Conservation (phyloP, 2,329 filamentous ascomycete species). For the Ophioceras dolichostomum region DNA sequence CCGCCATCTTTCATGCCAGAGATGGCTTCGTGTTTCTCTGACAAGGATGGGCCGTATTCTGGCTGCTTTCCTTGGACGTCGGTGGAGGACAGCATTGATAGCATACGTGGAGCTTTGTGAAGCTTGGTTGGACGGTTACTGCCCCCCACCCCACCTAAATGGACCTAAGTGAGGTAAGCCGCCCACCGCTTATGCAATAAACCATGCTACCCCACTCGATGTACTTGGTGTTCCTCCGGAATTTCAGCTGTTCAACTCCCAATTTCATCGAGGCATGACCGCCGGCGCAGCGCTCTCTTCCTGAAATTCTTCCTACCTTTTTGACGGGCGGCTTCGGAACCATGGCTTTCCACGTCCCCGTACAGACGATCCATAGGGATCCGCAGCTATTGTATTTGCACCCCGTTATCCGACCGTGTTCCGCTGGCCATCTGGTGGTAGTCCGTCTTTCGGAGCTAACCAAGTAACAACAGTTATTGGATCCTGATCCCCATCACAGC, state of each 20-base stretch:
- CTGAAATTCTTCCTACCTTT: too few relatives aligned
- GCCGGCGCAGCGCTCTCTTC: too few relatives aligned
- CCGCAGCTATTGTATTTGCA: constrained; percentile 81
- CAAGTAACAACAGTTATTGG: constrained; percentile 66
- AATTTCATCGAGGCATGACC: too few relatives aligned
- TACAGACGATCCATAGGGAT: constrained; percentile 97
- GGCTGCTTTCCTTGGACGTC: too few relatives aligned
- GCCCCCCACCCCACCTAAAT: too few relatives aligned
- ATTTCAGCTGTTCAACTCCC: too few relatives aligned
- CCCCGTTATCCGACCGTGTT: neutral
- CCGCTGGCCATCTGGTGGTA: neutral
- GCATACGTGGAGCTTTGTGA: neutral
- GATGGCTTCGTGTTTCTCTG: too few relatives aligned
- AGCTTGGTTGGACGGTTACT: neutral
- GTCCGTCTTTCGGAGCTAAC: neutral
- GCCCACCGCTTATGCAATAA: too few relatives aligned
- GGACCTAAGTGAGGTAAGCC: neutral
- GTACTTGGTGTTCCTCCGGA: too few relatives aligned
- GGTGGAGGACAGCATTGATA: neutral
- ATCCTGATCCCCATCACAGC: constrained; percentile 94
- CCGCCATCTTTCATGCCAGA: constrained; percentile 25
- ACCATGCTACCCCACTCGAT: too few relatives aligned
- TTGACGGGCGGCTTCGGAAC: too few relatives aligned
- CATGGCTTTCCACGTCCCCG: constrained; percentile 68
- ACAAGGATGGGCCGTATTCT: too few relatives aligned